Evolutionary conservation across 495 filamentous ascomycete genomes (phyloP), one percentile per base, ranked within the genome.

Genomic region (Penicilliopsis zonata): DNA sequence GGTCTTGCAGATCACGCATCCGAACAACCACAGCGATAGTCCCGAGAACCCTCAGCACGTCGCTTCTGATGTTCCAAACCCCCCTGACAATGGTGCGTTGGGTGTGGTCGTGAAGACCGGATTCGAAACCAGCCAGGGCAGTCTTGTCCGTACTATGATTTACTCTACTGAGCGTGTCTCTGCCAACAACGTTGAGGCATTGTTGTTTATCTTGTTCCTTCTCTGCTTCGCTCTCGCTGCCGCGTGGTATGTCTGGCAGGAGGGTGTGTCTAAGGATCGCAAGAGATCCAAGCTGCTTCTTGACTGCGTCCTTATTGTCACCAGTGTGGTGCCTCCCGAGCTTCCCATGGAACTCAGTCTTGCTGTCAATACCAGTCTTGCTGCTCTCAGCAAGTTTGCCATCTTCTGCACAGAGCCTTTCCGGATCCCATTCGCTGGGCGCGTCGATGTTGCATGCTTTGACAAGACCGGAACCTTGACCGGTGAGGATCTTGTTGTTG

Each of bases 331-430:
- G 3, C 90, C 90, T 13, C 90, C 90, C 5, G 90, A 99, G 50
- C 70, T 99, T 38, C 90, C 90, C 10, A 99, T 99, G 90, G 90
- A 96, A 51, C 74, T 99, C 14, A 93, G 81, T 57, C 63, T 99
- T 36, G 90, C 90, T 35, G 90, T 99, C 48, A 99, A 99, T 59
- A 96, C 90, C n/a, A 93, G 85, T 72, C 62, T 99, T 51, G 85
- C 92, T 22, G 88, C 90, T 9, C 64, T 99, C 20, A 90, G 86
- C 56, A 86, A 84, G 47, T 90, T 76, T 45, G 90, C 90, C 13
- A 96, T 99, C 50, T 99, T 92, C 65, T 99, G 90, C 52, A 99
- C 90, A 5, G 90, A 99, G 53, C 90, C 90, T 20, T 99, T 99
- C 74, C 75, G 90, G n/a, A 99, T 99, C 55, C 90, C 90, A 1